phyloP scores from a whole-genome alignment of 1,284 basidiomycete species.

The Mycocalia duriaeana region DNA sequence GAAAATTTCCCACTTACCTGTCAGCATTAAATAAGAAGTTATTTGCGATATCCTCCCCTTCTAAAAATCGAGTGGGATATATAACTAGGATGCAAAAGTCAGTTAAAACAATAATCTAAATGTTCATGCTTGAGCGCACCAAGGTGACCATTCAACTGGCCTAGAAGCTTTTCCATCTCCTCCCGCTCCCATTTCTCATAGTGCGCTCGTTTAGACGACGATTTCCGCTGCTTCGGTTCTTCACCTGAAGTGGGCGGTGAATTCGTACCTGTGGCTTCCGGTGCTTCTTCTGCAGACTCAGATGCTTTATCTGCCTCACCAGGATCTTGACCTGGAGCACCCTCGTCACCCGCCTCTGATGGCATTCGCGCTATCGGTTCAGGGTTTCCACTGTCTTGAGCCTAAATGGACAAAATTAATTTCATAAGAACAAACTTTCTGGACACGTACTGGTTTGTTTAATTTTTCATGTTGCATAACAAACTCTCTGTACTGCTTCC shows the following conservation, averaged over 20 bases:
- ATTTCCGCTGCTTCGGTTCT: constrained; percentile 30
- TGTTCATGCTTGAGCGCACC: constrained; percentile 44
- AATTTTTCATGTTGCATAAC: constrained; percentile 72
- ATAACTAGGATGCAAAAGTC: constrained; percentile 46
- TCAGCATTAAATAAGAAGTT: constrained; percentile 92
- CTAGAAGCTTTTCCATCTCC: constrained; percentile 82
- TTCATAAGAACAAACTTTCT: constrained; percentile 1
- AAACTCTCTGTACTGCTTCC: constrained; percentile 93
- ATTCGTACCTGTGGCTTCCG: constrained; percentile 12
- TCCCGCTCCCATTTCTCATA: constrained; percentile 80
- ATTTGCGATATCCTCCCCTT: constrained; percentile 80
- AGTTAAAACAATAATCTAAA: neutral
- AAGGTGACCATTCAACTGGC: constrained; percentile 77
- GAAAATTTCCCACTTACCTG: constrained; percentile 35
- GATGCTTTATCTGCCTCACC: constrained; percentile 10
- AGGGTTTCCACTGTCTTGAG: constrained; percentile 36
- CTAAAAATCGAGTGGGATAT: constrained; percentile 80
- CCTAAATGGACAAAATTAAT: constrained; percentile 28
- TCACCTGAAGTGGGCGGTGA: constrained; percentile 26
- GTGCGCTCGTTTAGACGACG: constrained; percentile 54
- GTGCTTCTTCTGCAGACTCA: constrained; percentile 17
- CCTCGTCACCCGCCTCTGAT: constrained; percentile 52
- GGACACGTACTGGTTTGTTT: constrained; percentile 52
- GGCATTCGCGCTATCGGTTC: constrained; percentile 51
- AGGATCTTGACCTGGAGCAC: constrained; percentile 25